Conservation (phyloP, 2,329 filamentous ascomycete genomes). For the Didymella sp. region DNA sequence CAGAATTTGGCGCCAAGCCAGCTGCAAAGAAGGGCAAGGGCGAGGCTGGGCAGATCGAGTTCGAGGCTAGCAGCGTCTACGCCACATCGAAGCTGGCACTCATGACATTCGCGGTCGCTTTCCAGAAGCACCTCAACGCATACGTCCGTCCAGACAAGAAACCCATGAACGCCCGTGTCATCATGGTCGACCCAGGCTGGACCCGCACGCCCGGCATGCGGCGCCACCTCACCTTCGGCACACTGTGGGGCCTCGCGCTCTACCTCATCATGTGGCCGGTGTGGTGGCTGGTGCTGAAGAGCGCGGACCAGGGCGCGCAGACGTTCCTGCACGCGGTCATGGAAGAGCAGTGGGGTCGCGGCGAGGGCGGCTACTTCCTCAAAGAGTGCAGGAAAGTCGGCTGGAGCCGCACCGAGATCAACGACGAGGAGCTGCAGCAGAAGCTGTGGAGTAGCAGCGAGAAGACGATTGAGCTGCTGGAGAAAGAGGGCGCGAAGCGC, state of each 20-base stretch:
- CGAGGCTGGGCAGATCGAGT: constrained; percentile 45
- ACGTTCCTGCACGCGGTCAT: constrained; percentile 85
- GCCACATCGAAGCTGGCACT: constrained; percentile 71
- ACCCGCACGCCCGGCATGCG: constrained; percentile 85
- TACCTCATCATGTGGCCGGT: constrained; percentile 81
- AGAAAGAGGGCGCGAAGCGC: constrained; percentile 76
- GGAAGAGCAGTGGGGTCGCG: constrained; percentile 74
- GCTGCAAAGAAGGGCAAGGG: constrained; percentile 66
- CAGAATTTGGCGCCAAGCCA: constrained; percentile 59
- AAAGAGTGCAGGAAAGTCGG: constrained; percentile 87
- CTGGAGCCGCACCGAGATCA: constrained; percentile 74
- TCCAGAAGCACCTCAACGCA: constrained; percentile 87
- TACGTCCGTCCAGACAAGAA: constrained; percentile 84
- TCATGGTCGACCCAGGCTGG: constrained; percentile 87
- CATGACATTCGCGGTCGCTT: constrained; percentile 87
- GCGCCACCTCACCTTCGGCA: constrained; percentile 85
- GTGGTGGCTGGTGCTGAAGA: constrained; percentile 90
- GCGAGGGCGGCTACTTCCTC: constrained; percentile 73
- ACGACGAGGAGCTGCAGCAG: constrained; percentile 80
- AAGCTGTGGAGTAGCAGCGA: constrained; percentile 87
- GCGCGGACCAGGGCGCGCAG: constrained; percentile 81
- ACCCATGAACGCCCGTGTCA: constrained; percentile 81
- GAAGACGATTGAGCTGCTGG: constrained; percentile 77
- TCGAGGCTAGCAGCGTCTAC: constrained; percentile 56
- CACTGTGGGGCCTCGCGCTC: constrained; percentile 76